Percentiles rank a stretch among this genome's conserved stretches.
These are phyloP conservation scores for Grigorovia jiainica DNA, from an alignment of 805 yeast genomes.

Conservation along the genomic window DNA sequence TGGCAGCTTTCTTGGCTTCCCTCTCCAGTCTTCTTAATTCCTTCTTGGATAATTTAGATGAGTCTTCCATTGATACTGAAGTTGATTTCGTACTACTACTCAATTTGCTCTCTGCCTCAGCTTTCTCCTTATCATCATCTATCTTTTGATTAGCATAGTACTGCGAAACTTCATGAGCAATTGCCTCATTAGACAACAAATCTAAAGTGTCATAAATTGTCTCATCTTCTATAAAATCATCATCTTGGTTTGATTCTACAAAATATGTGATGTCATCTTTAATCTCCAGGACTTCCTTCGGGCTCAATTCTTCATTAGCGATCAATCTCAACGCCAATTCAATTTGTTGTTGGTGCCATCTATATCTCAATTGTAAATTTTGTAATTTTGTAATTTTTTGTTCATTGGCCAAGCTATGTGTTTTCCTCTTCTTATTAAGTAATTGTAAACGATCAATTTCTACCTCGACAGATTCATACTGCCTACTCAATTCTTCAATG, in stretches of 20 bases:
- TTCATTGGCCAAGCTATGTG: conserved; percentile 24
- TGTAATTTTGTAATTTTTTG: conserved; percentile 42
- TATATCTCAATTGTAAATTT: conserved; percentile 56
- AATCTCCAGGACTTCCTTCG: conserved; percentile 63
- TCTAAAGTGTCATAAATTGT: conserved; percentile 82
- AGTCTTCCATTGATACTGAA: conserved; percentile 6
- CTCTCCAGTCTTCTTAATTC: conserved; percentile 28
- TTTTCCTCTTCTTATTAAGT: conserved; percentile 27
- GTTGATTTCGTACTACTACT: not conserved
- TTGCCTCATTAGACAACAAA: conserved; percentile 48
- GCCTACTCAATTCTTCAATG: conserved; percentile 75
- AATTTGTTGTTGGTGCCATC: conserved; percentile 69
- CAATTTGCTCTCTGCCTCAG: conserved; percentile 5
- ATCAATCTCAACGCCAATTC: conserved; percentile 70
- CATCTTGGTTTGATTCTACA: conserved; percentile 86
- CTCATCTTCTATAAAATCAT: conserved; percentile 87
- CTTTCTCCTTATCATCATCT: conserved; percentile 14
- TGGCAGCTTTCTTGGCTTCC: conserved; percentile 30
- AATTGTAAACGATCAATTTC: conserved; percentile 25
- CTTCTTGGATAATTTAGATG: conserved; percentile 24
- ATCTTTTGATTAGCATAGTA: conserved; percentile 24
- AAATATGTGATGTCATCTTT: conserved; percentile 87
- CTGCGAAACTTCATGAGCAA: conserved; percentile 42
- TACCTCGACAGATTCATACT: conserved; percentile 68
- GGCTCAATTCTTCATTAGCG: conserved; percentile 74